A percentile compares a stretch with the other conserved stretches of the same genome.
Evolutionary conservation across 495 filamentous ascomycete genomes (phyloP).

Genomic region (Lasiosphaeriaceae sp.): DNA sequence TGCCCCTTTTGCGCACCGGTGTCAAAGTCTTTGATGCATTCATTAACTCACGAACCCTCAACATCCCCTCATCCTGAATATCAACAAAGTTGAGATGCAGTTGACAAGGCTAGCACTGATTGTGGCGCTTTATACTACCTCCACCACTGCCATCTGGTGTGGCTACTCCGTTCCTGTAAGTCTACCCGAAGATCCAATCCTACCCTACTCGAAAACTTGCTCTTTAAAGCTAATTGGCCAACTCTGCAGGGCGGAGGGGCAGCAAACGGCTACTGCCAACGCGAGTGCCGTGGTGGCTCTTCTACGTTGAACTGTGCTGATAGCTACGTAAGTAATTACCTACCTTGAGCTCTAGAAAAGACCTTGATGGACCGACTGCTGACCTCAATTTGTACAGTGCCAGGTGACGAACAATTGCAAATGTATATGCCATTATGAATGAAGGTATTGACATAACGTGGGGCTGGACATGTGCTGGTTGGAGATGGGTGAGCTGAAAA

Average conservation of each 20-base stretch:
- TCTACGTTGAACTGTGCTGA: background rate
- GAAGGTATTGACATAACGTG: too few relatives aligned
- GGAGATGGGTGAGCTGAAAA: too few relatives aligned
- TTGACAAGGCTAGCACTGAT: background rate
- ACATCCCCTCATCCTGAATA: too few relatives aligned
- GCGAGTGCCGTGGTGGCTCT: background rate
- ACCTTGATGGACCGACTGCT: background rate
- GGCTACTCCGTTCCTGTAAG: background rate
- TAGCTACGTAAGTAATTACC: background rate
- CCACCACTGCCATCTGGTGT: background rate
- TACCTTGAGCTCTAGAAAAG: background rate
- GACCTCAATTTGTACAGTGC: background rate
- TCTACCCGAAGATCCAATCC: background rate
- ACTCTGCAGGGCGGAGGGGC: background rate
- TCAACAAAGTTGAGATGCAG: background rate
- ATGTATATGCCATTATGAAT: background rate
- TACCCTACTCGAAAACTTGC: too few relatives aligned
- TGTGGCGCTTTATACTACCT: background rate
- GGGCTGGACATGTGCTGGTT: too few relatives aligned
- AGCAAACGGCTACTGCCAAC: background rate
- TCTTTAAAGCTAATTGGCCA: background rate
- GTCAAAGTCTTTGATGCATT: too few relatives aligned
- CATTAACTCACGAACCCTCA: too few relatives aligned
- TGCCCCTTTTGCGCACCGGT: too few relatives aligned
- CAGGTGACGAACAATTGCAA: background rate